A percentile compares a stretch with the other conserved stretches of the same genome.
These are phyloP conservation scores for peach (Prunus persica) DNA, from an alignment of 306 rosid genomes.

Conservation along the genomic window Prunus_persica_NCBIv2 NC_034012.1:10626001-10626500, in stretches of 20 bases:
- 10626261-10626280: constrained; percentile 2
- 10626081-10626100: constrained; percentile 12
- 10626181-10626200: constrained; percentile 21
- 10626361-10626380: too few relatives aligned
- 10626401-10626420: background rate
- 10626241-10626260: constrained; percentile 28
- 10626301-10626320: background rate
- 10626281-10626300: background rate
- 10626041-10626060: constrained; percentile 26
- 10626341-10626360: too few relatives aligned
- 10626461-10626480: background rate
- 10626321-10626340: background rate
- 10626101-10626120: background rate
- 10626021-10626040: constrained; percentile 27
- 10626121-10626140: background rate
- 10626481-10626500: background rate
- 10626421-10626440: background rate
- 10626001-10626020: constrained; percentile 56
- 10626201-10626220: constrained; percentile 11
- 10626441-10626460: background rate
- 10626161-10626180: background rate
- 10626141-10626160: constrained; percentile 15
- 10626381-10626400: too few relatives aligned
- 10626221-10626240: constrained; percentile 29
- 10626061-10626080: constrained; percentile 24